Percentiles rank a stretch among this genome's conserved stretches.
Evolutionary conservation across 2,329 filamentous ascomycete genomes (phyloP).

Genomic region (Exophiala aquamarina): DNA sequence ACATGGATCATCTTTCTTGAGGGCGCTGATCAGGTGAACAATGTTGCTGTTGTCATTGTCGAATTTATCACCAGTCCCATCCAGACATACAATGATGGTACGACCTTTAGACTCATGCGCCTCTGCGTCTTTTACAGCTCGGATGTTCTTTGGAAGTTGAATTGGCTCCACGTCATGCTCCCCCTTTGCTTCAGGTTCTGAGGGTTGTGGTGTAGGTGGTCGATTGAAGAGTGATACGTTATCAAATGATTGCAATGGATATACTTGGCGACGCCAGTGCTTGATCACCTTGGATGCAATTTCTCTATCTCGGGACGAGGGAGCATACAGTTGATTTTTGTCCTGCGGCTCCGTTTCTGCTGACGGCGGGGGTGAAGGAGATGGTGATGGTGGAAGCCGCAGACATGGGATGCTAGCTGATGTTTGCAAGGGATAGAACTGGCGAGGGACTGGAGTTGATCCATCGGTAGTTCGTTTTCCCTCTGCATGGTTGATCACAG

Average conservation of each 20-base stretch:
- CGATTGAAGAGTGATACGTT: too few relatives aligned
- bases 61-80: conserved; percentile 49
- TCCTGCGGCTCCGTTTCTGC: too few relatives aligned
- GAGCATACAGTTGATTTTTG: too few relatives aligned
- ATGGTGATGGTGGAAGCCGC: too few relatives aligned
- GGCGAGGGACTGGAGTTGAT: too few relatives aligned
- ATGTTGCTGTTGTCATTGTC: conserved; percentile 47
- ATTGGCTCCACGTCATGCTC: not conserved
- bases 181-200: not conserved
- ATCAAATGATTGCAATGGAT: conserved; percentile 3
- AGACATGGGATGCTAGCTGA: too few relatives aligned
- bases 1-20: conserved; percentile 43
- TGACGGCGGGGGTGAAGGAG: too few relatives aligned
- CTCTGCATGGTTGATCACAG: too few relatives aligned
- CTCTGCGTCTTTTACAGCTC: conserved; percentile 29
- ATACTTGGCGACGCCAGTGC: not conserved
- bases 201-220: not conserved
- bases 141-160: conserved; percentile 31
- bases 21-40: conserved; percentile 43
- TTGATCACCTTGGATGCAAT: too few relatives aligned
- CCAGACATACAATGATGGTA: conserved; percentile 43
- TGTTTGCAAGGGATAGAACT: too few relatives aligned
- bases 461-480: too few relatives aligned
- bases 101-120: conserved; percentile 26
- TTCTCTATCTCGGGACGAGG: too few relatives aligned